A percentile compares a stretch with the other conserved stretches of the same genome.
phyloP scores from a whole-genome alignment of 2,329 filamentous ascomycete species.

The Colletotrichum tofieldiae region DNA sequence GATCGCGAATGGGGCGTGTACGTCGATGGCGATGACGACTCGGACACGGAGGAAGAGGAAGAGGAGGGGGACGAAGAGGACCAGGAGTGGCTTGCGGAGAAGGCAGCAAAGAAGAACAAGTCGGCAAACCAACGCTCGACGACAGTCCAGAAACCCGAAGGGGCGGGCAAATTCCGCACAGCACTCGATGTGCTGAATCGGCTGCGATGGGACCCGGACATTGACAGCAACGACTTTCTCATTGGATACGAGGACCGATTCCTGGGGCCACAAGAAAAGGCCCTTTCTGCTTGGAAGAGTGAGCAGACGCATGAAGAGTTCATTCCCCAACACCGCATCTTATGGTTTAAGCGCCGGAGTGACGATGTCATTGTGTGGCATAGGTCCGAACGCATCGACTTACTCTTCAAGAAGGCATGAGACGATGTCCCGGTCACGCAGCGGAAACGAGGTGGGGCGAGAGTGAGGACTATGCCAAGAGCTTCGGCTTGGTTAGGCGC shows the following conservation, averaged over 20 bases:
- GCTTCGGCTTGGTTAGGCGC: neutral
- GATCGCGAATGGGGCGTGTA: conserved; percentile 66
- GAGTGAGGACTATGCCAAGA: no score
- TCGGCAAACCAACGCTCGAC: conserved; percentile 31
- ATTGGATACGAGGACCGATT: conserved; percentile 76
- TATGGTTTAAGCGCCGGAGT: conserved; percentile 71
- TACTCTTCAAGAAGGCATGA: conserved; percentile 51
- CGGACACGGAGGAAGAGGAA: conserved; percentile 54
- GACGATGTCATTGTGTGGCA: conserved; percentile 72
- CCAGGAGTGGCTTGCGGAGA: conserved; percentile 5
- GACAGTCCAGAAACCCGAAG: conserved; percentile 49
- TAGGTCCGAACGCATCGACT: conserved; percentile 65
- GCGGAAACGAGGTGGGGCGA: neutral
- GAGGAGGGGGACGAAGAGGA: conserved; percentile 44
- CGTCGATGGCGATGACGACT: conserved; percentile 61
- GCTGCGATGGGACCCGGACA: conserved; percentile 71
- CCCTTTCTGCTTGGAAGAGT: conserved; percentile 70
- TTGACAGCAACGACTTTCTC: conserved; percentile 68
- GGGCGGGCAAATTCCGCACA: conserved; percentile 66
- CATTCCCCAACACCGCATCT: conserved; percentile 75
- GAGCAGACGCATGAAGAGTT: conserved; percentile 78
- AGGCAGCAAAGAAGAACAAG: conserved; percentile 43
- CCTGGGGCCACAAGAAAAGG: conserved; percentile 67
- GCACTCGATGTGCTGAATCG: conserved; percentile 73
- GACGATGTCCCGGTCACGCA: no score